These are phyloP conservation scores for Filosporella fistucella DNA, from an alignment of 495 filamentous ascomycete species.

Conservation along the genomic window DNA sequence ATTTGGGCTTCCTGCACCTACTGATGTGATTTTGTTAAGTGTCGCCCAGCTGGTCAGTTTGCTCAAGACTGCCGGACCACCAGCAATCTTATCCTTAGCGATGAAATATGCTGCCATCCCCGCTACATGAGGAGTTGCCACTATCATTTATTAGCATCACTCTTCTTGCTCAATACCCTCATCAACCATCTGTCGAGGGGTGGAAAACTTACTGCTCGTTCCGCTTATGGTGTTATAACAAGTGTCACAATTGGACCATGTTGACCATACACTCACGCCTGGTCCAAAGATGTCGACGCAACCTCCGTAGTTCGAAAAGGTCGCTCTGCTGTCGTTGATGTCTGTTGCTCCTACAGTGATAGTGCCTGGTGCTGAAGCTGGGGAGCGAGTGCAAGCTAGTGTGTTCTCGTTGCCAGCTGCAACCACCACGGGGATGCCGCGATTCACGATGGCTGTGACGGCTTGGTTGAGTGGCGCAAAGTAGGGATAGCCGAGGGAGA, in stretches of 20 bases:
- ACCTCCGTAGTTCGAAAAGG: conserved; percentile 54
- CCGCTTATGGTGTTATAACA: conserved; percentile 8
- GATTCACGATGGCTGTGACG: conserved; percentile 37
- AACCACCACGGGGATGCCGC: conserved; percentile 46
- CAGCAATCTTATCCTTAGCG: conserved; percentile 18
- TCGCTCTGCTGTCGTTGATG: conserved; percentile 34
- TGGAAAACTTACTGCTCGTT: no score
- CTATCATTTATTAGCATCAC: no score
- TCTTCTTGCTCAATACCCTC: no score
- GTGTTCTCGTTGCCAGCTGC: conserved; percentile 45
- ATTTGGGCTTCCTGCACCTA: no score
- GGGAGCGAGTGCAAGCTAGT: conserved; percentile 36
- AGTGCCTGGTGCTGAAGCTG: conserved; percentile 51
- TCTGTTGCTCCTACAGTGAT: conserved; percentile 53
- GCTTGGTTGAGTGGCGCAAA: conserved; percentile 44
- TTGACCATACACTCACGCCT: conserved; percentile 38
- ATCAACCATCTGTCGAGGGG: no score
- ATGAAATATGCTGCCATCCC: conserved; percentile 56
- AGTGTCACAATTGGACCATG: conserved; percentile 29
- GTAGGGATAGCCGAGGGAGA: conserved; percentile 47
- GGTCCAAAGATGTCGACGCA: conserved; percentile 47
- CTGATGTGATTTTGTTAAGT: background rate
- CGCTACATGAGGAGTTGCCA: conserved; percentile 47
- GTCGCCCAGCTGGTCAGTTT: background rate
- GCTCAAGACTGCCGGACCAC: background rate